Conservation (phyloP, 306 rosid genomes). For the Carpinus viminea region DNA sequence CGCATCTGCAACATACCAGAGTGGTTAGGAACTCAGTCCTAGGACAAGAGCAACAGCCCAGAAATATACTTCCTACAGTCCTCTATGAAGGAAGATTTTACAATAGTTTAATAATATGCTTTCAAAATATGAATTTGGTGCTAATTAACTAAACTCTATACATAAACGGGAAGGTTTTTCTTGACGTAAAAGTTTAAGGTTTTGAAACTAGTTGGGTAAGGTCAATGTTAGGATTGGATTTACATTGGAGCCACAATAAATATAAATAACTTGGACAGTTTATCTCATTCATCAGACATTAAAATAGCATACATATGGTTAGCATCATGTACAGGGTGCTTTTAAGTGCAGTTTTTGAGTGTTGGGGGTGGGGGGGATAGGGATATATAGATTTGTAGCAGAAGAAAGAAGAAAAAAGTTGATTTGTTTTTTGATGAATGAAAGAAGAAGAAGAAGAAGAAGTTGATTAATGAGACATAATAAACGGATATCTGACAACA, state of each 20-base stretch:
- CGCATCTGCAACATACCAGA: constrained; percentile 69
- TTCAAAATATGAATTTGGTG: constrained; percentile 3
- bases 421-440: no score
- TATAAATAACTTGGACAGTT: neutral
- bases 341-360: neutral
- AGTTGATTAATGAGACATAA: neutral
- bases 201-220: neutral
- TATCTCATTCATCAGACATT: neutral
- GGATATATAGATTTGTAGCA: neutral
- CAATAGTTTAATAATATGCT: constrained; percentile 8
- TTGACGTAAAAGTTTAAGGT: neutral
- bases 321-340: neutral
- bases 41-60: constrained; percentile 2
- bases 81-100: neutral
- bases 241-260: neutral
- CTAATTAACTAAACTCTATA: neutral
- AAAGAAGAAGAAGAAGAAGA: no score
- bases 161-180: neutral
- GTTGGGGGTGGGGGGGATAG: neutral
- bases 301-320: neutral
- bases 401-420: no score
- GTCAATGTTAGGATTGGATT: neutral
- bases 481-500: no score
- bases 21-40: constrained; percentile 24
- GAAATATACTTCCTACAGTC: neutral